Percentiles rank a stretch among this genome's conserved stretches.
These are phyloP conservation scores for Thermomucor indicae-seudaticae DNA, from an alignment of 371 early-diverging fungal species.

Conservation along the genomic window DNA sequence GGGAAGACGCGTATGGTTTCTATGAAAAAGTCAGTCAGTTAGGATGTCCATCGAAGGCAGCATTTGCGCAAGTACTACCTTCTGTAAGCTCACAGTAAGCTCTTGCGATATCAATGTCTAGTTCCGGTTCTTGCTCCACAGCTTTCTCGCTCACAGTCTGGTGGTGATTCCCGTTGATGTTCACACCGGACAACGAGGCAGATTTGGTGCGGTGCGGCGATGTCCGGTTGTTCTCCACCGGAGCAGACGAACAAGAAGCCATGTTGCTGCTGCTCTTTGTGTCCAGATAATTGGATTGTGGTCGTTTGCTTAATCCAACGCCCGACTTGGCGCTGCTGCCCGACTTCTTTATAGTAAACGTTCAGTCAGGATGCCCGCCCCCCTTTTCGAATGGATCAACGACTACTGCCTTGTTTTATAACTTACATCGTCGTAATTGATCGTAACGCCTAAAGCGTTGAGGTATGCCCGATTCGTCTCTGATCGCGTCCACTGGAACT, in stretches of 20 bases:
- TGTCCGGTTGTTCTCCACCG: constrained; percentile 10
- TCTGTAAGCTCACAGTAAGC: constrained; percentile 51
- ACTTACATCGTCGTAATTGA: constrained; percentile 29
- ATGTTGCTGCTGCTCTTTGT: constrained; percentile 3
- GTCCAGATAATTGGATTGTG: constrained; percentile 16
- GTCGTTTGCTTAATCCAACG: constrained; percentile 8
- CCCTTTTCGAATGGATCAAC: no score
- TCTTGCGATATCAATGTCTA: constrained; percentile 49
- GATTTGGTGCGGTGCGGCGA: constrained; percentile 9
- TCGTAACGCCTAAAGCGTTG: constrained; percentile 41
- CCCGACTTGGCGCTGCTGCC: no score
- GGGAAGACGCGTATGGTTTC: constrained; percentile 61
- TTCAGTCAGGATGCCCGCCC: no score
- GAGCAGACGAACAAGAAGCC: background rate
- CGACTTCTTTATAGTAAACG: no score
- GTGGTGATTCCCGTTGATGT: background rate
- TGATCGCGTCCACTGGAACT: constrained; percentile 52
- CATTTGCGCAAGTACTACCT: constrained; percentile 17
- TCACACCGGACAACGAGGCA: constrained; percentile 13
- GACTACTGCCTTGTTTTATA: no score
- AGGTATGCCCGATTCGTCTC: constrained; percentile 44
- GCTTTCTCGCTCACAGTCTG: constrained; percentile 8
- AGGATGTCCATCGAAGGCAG: background rate
- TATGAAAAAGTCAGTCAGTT: constrained; percentile 9
- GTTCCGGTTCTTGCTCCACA: constrained; percentile 37